These are phyloP conservation scores for Quercus tomentella DNA, from an alignment of 331 rosid genomes.

Conservation along the genomic window DNA sequence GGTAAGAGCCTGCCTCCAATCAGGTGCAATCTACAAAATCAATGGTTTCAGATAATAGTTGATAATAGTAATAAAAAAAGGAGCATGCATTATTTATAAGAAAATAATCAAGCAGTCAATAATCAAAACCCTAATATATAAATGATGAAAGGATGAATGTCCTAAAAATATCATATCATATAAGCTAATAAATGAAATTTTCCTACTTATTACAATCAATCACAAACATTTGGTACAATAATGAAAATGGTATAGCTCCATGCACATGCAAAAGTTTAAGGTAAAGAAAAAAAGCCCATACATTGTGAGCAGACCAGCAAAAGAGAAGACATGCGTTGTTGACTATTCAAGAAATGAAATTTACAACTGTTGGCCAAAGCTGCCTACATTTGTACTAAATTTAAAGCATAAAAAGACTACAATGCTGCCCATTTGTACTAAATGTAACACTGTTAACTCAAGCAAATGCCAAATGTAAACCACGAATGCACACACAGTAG, in stretches of 20 bases:
- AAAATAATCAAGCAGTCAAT: neutral
- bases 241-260: neutral
- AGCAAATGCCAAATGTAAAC: neutral
- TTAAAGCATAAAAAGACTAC: no score
- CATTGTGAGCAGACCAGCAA: neutral
- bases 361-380: neutral
- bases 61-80: neutral
- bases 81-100: neutral
- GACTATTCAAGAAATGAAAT: neutral
- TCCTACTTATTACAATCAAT: no score
- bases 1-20: slow-evolving; percentile 86
- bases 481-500: neutral
- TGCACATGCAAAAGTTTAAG: neutral
- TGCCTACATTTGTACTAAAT: no score
- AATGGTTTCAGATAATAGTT: neutral
- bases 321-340: neutral
- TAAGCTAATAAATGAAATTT: neutral
- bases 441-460: neutral
- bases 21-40: slow-evolving; percentile 77
- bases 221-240: no score
- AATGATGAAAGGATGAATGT: neutral
- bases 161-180: neutral
- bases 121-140: neutral
- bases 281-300: neutral
- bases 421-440: no score